These are phyloP conservation scores for Picea glauca DNA, from an alignment of 75 land plant genomes.

Conservation along the genomic window DNA sequence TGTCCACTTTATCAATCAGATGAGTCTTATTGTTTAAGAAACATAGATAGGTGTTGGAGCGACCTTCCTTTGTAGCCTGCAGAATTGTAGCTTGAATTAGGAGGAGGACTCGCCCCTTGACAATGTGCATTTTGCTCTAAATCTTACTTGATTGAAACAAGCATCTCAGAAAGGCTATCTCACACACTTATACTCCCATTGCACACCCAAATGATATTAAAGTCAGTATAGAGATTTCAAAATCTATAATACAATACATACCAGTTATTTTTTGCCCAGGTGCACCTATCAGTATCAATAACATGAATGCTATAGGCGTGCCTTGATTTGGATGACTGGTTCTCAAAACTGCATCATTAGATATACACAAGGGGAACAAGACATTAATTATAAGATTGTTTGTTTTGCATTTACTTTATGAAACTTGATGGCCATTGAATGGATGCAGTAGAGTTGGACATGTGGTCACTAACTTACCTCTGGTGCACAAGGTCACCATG, in stretches of 20 bases:
- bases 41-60: conserved; percentile 10
- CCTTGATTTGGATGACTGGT: conserved; percentile 80
- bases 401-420: not conserved
- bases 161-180: not conserved
- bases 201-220: not conserved
- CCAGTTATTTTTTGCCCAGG: conserved; percentile 83
- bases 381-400: not conserved
- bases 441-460: not conserved
- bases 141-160: not conserved
- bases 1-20: no score
- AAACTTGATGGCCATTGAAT: not conserved
- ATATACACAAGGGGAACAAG: not conserved
- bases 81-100: not conserved
- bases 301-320: conserved; percentile 93
- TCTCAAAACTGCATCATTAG: conserved; percentile 67
- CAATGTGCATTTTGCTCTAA: not conserved
- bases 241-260: conserved; percentile 18
- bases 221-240: not conserved
- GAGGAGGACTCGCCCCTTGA: not conserved
- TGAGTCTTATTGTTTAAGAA: not conserved
- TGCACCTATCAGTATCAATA: conserved; percentile 72
- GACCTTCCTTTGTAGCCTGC: conserved; percentile 14
- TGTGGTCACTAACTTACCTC: conserved; percentile 45
- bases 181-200: not conserved
- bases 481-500: conserved; percentile 97